Evolutionary conservation across 1,139 yeast genomes (phyloP).

Genomic region (Kurtzmaniella quercitrusa): DNA sequence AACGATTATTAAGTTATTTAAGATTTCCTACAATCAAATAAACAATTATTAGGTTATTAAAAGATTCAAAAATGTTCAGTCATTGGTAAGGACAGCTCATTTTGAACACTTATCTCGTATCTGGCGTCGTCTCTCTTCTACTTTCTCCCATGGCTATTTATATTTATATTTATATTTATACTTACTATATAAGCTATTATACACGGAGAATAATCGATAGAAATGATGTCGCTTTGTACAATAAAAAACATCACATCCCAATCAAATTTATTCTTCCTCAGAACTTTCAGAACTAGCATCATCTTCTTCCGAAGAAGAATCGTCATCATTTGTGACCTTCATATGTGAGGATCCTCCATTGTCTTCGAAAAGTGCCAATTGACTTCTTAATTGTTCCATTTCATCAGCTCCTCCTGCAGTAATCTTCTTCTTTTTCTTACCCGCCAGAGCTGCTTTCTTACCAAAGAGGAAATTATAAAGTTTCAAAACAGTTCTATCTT

Average conservation of each 20-base stretch:
- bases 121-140: too few species aligned
- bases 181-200: not conserved
- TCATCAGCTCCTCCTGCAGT: constrained; percentile 71
- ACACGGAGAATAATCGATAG: not conserved
- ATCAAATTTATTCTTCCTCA: constrained; percentile 50
- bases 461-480: constrained; percentile 77
- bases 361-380: constrained; percentile 73
- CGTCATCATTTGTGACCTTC: constrained; percentile 30
- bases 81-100: too few species aligned
- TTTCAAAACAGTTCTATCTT: constrained; percentile 76
- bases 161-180: not conserved
- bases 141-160: too few species aligned
- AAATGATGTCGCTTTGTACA: not conserved
- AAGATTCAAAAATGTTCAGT: too few species aligned
- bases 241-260: not conserved
- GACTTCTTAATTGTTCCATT: constrained; percentile 79
- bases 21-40: too few species aligned
- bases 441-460: constrained; percentile 41
- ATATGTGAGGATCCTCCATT: constrained; percentile 20
- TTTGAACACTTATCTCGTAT: too few species aligned
- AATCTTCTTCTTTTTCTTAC: constrained; percentile 44
- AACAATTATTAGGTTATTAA: too few species aligned
- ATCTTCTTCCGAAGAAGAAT: constrained; percentile 44
- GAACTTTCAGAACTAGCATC: constrained; percentile 53
- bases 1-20: too few species aligned